Base-by-base conservation (phyloP, 1,284 basidiomycete genomes). In the Gymnopus androsaceus region DNA sequence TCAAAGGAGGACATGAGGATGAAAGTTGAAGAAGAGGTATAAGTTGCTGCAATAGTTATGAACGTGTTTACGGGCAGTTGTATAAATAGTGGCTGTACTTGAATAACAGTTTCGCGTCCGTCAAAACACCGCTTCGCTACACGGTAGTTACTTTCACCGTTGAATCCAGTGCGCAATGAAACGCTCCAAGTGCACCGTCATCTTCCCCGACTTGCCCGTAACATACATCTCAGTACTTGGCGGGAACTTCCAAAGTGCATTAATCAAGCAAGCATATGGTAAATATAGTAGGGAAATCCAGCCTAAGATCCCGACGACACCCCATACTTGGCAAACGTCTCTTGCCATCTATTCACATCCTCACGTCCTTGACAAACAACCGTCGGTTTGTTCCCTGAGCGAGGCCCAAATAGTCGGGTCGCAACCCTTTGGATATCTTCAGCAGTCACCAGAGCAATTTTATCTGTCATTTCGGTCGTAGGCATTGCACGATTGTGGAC, bases 401-500 rank as follows among this genome's bases (percentile, higher is more conserved):
- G 73, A 0, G 81, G 79, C 8, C 87, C 81, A 62, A 92, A 90
- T 54, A 95, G 75, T 47, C 89, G 82, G 31, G 74, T 75, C 3
- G 92, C 93, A 9, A 95, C 92, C 28, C 85, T 79, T 59, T 79
- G 81, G 49, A 96, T 74, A 56, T 87, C 83, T 33, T 84, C 81
- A 11, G 90, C 69, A 17, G 87, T 88, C 51, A 99, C 85, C 44
- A 80, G 76, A 71, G 96, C 94, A 60, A 99, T 94, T 69, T 88
- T 88, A 11, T 83, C 85, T 59, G 90, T 92, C 96, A 98, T 98
- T 71, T 98, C 95, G 30, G 87, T 82, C 23, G 96, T 82, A 3
- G 90, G 85, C 42, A 98, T 83, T 70, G 92, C 95, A 65, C 90
- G 86, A 55, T 88, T 85, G 67, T 97, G 94, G n/a, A 96, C 91